Percentiles rank a stretch among this genome's conserved stretches.
Evolutionary conservation across 148 eudicot genomes (phyloP).

Genomic region (Gaultheria prostrata): DNA sequence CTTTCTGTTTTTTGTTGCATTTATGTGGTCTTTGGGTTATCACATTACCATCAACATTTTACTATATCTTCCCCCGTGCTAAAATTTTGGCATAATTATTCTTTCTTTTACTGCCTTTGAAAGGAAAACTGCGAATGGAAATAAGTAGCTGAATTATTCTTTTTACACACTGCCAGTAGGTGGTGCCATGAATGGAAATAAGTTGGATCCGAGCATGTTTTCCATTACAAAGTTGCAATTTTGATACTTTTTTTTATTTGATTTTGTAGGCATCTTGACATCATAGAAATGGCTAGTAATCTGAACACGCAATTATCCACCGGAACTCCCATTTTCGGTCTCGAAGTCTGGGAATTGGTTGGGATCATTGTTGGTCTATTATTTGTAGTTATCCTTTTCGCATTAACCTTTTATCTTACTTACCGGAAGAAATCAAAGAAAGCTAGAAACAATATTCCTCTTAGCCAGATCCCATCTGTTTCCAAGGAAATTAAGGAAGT

Average conservation of each 20-base stretch:
- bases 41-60: neutral
- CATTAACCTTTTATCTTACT: constrained; percentile 45
- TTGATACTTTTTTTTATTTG: neutral
- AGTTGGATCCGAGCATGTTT: neutral
- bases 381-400: constrained; percentile 43
- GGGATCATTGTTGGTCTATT: constrained; percentile 48
- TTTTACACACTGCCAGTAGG: neutral
- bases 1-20: constrained; percentile 3
- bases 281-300: constrained; percentile 39
- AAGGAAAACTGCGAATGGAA: neutral
- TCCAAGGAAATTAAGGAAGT: constrained; percentile 70
- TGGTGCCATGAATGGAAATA: neutral
- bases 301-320: constrained; percentile 43
- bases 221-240: constrained; percentile 10
- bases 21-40: neutral
- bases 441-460: constrained; percentile 34
- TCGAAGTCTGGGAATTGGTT: constrained; percentile 61
- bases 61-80: neutral
- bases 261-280: constrained; percentile 29
- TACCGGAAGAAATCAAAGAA: constrained; percentile 53
- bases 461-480: constrained; percentile 51
- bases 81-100: no score
- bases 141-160: no score
- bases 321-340: constrained; percentile 36
- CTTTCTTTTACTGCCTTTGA: neutral